phyloP scores from a whole-genome alignment of 768 basidiomycete species.

The Arthromyces matolae region DNA sequence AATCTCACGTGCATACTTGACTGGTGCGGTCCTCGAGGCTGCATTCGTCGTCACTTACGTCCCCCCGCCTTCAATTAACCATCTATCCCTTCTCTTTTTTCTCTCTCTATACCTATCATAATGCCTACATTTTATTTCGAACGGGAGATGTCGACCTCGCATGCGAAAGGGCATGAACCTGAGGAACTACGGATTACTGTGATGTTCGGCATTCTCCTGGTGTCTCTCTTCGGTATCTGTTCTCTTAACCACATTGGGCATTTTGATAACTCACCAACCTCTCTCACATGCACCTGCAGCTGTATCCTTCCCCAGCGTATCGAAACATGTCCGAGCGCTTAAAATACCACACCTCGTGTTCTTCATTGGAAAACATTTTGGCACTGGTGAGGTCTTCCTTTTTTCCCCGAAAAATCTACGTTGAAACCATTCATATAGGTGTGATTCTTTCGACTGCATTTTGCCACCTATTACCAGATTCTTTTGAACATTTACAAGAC shows the following conservation, averaged over 20 bases:
- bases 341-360: conserved; percentile 67
- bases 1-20: conserved; percentile 7
- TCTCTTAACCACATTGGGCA: not conserved
- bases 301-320: conserved; percentile 70
- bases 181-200: conserved; percentile 24
- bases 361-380: conserved; percentile 87
- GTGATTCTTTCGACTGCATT: conserved; percentile 84
- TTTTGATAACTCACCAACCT: not conserved
- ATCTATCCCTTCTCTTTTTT: too few relatives aligned
- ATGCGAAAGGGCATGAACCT: not conserved
- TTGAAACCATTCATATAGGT: conserved; percentile 37
- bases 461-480: conserved; percentile 75
- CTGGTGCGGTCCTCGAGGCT: conserved; percentile 18
- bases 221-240: conserved; percentile 60
- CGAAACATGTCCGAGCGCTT: conserved; percentile 48
- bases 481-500: conserved; percentile 57
- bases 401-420: not conserved
- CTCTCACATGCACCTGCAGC: too few relatives aligned
- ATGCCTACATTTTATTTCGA: conserved; percentile 1
- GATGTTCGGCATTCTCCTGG: conserved; percentile 50
- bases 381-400: conserved; percentile 54
- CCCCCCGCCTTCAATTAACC: too few relatives aligned
- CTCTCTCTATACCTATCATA: not conserved
- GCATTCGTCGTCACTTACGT: too few relatives aligned
- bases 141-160: not conserved